These are phyloP conservation scores for Chloroidium sp. DNA, from an alignment of 163 green algal species.

Conservation along the genomic window DNA sequence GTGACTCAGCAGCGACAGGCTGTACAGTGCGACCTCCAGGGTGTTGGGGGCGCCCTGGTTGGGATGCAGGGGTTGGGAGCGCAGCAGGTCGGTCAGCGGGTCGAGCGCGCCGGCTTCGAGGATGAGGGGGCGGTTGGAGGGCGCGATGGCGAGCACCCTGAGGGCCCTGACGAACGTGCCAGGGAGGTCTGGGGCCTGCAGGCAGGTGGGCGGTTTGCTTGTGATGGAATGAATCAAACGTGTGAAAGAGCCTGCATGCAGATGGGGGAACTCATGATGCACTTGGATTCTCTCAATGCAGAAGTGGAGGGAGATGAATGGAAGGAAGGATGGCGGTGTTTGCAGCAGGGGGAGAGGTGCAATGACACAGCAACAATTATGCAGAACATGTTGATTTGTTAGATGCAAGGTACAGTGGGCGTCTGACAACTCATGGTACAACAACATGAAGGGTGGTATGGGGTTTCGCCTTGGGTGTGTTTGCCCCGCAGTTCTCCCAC, in stretches of 20 bases:
- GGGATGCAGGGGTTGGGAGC: background rate
- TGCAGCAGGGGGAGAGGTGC: too few species aligned
- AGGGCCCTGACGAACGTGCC: conserved; percentile 21
- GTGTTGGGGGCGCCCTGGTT: background rate
- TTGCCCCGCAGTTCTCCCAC: too few species aligned
- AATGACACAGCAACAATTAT: too few species aligned
- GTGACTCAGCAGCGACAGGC: conserved; percentile 4
- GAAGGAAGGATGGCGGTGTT: too few species aligned
- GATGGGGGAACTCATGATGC: background rate
- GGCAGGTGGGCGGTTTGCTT: background rate
- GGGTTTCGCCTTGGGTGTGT: too few species aligned
- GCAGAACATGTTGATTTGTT: too few species aligned
- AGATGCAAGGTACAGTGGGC: too few species aligned
- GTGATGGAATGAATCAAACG: background rate
- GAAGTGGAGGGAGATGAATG: background rate
- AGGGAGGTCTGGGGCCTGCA: conserved; percentile 14
- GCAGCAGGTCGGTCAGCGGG: conserved; percentile 4
- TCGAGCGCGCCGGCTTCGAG: conserved; percentile 28
- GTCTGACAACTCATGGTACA: too few species aligned
- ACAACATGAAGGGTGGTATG: too few species aligned
- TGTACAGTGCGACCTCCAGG: background rate
- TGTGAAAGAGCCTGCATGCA: background rate
- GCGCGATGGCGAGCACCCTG: conserved; percentile 16
- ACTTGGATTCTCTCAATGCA: background rate
- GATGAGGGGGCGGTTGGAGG: conserved; percentile 20